Evolutionary conservation across 768 basidiomycete genomes (phyloP).

Genomic region (Leccinum variicolor): DNA sequence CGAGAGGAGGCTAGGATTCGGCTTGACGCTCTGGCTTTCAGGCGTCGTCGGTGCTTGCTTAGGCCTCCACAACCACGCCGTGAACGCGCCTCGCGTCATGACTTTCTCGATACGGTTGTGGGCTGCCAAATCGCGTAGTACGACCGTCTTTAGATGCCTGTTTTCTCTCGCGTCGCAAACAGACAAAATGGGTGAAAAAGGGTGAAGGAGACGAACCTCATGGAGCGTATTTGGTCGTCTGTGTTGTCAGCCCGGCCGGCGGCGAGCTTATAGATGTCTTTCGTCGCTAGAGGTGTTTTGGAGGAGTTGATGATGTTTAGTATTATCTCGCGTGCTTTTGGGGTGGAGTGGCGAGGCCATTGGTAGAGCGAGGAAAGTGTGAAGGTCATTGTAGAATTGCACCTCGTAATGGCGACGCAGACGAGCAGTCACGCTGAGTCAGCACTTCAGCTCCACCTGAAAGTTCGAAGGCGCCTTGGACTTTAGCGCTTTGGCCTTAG

Average conservation of each 20-base stretch:
- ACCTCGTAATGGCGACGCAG: too few relatives aligned
- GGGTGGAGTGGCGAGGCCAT: conserved; percentile 23
- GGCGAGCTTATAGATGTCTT: conserved; percentile 25
- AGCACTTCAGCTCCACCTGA: too few relatives aligned
- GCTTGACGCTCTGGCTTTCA: neutral
- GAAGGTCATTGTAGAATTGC: neutral
- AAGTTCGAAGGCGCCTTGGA: too few relatives aligned
- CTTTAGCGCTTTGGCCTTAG: too few relatives aligned
- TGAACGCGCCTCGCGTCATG: conserved; percentile 30
- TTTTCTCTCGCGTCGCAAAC: neutral
- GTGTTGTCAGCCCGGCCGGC: conserved; percentile 17
- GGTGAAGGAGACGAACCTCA: conserved; percentile 36
- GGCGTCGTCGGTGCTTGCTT: neutral
- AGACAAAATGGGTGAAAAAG: neutral
- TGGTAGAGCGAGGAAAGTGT: conserved; percentile 19
- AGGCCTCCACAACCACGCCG: conserved; percentile 42
- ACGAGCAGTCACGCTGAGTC: too few relatives aligned
- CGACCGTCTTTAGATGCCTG: conserved; percentile 54
- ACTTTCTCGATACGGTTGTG: conserved; percentile 43
- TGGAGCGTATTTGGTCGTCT: conserved; percentile 52
- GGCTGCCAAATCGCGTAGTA: conserved; percentile 47
- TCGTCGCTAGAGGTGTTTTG: conserved; percentile 22
- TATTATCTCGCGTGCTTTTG: conserved; percentile 20
- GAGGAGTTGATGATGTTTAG: conserved; percentile 21
- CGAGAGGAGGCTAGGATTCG: neutral